A percentile compares a stretch with the other conserved stretches of the same genome.
These are phyloP conservation scores for Candida easanensis DNA, from an alignment of 805 yeast genomes.

Conservation along the genomic window DNA sequence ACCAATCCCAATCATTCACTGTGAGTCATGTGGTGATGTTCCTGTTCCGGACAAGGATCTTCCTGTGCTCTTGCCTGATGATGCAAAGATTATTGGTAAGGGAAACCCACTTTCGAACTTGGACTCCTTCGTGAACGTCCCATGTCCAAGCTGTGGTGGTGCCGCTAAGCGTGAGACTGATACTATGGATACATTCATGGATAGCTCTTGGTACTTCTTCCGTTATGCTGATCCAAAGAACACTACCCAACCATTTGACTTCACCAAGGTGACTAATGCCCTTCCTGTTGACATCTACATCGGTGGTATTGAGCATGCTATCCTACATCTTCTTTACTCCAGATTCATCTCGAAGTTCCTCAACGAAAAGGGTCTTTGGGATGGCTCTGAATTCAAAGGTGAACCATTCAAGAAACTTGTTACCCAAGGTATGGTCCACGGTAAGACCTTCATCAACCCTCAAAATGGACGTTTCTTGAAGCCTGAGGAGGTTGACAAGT, in stretches of 20 bases:
- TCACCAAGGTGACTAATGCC: slow-evolving; percentile 43
- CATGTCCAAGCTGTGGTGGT: slow-evolving; percentile 79
- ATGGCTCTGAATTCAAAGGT: slow-evolving; percentile 51
- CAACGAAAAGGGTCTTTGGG: slow-evolving; percentile 64
- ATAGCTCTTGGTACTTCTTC: slow-evolving; percentile 94
- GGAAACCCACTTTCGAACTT: slow-evolving; percentile 69
- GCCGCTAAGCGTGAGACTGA: slow-evolving; percentile 88
- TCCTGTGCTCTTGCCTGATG: slow-evolving; percentile 76
- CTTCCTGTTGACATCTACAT: slow-evolving; percentile 89
- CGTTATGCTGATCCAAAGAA: slow-evolving; percentile 79
- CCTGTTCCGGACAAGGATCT: slow-evolving; percentile 87
- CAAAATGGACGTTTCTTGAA: slow-evolving; percentile 69
- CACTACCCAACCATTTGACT: slow-evolving; percentile 47
- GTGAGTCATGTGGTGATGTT: slow-evolving; percentile 81
- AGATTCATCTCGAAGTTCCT: slow-evolving; percentile 84
- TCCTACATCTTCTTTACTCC: slow-evolving; percentile 82
- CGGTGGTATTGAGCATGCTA: slow-evolving; percentile 98
- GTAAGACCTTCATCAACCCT: slow-evolving; percentile 77
- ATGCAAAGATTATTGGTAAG: slow-evolving; percentile 45
- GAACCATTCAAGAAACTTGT: slow-evolving; percentile 83
- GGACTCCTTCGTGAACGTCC: slow-evolving; percentile 64
- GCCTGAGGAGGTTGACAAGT: slow-evolving; percentile 64
- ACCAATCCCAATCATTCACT: slow-evolving; percentile 93
- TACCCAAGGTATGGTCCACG: slow-evolving; percentile 99
- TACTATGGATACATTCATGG: slow-evolving; percentile 98